Evolutionary conservation across 2,329 filamentous ascomycete genomes (phyloP), one percentile per base, ranked within the genome.

Genomic region (Pseudogymnoascus sp.): DNA sequence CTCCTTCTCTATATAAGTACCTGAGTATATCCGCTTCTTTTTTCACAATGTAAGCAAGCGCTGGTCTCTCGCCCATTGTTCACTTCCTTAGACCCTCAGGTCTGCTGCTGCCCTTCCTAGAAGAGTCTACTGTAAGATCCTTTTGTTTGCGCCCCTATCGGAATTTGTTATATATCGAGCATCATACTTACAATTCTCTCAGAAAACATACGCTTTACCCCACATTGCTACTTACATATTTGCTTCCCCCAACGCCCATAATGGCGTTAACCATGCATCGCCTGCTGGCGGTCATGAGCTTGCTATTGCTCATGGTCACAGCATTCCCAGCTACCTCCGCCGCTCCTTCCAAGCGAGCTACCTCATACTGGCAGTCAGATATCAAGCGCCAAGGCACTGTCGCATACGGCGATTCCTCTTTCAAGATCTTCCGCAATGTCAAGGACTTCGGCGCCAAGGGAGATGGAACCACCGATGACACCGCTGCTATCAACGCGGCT

Each of bases 401-500:
- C 59, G 70, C 70, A 40, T 73, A 65, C 64, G 72, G 72, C 43
- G 76, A 78, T 63, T 66, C 78, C 23, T 75, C 76, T 71, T 95
- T 91, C 81, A 82, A 89, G 73, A 79, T 93, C 67, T 92, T 85
- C 76, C 87, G 89, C 69, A 91, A 91, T 69, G 89, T 93, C 58
- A 85, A 83, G 75, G 88, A 91, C 69, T 93, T 84, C 70, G 89
- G 89, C 55, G 89, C 89, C 58, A 83, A 78, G 66, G 89, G 88
- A 76, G 84, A 84, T 73, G 83, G 81, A 62, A 63, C 77, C 1
- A 88, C 86, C 18, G 91, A 96, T 72, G 91, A 96, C 72, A 95
- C 91, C 33, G 87, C 76, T 0, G 91, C 93, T 62, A 96, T 97
- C 82, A 97, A 96, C 78, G 75, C 78, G 41, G 92, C 92, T 67